Base-by-base conservation (phyloP, 2,329 filamentous ascomycete species). In the Pseudogymnoascus sp. region DNA sequence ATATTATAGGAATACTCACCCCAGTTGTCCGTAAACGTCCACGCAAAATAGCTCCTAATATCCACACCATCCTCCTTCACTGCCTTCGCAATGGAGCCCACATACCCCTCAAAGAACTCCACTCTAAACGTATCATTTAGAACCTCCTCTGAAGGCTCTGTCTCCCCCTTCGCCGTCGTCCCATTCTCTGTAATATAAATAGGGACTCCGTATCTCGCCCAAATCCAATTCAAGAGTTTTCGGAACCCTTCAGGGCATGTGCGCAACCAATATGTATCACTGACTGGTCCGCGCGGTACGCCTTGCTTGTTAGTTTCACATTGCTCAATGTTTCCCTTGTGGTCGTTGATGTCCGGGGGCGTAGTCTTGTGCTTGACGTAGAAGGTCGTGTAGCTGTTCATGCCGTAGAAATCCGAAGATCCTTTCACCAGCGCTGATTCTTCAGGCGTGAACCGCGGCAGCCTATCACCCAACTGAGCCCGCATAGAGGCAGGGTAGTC, bases 341-440 rank as follows among this genome's bases (percentile, higher is more conserved):
- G 85, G 76, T 96, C 90, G 58, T 88, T 80, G 4, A 78, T 77
- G 1, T 83, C 79, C 0, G 89, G 76, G 58, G 81, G 76, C 5
- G 80, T 81, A 8, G 82, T 80, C 70, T 84, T 84, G 76, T 92
- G 86, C 73, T 85, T 86, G 76, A 95, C 86, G 76, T 89, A 95
- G 79, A 94, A 90, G 71, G 90, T 87, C 58, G 89, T 92, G 79
- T 96, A 96, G 79, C 92, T 88, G 79, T 96, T 95, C 89, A 93
- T 93, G 73, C 90, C 91, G 74, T 95, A 95, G 76, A 95, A 95
- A 78, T 95, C 91, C 74, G 93, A 94, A 71, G 87, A 90, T 13
- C 89, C 90, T 70, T 87, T 81, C 47, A 96, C 85, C n/a, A 94
- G 78, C 2, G 83, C 84, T 24, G 79, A 74, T 71, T 96, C 90